Base-by-base conservation (phyloP, 129 eudicot genomes). In the Artemisia tridentata region DNA sequence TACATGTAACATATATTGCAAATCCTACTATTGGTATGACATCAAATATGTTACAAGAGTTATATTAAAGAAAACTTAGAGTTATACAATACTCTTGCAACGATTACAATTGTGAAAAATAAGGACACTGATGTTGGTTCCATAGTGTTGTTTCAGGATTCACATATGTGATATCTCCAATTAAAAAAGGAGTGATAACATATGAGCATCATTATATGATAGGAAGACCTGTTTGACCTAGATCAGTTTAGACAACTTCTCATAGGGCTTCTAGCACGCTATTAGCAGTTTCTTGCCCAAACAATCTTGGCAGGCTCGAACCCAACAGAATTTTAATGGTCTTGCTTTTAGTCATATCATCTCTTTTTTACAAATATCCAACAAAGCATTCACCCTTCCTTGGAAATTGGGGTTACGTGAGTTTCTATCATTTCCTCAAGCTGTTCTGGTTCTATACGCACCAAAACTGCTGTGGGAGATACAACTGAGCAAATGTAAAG, bases 281-380 rank as follows among this genome's bases (percentile, higher is more conserved):
- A 53, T 61, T 73, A 56, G 95, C 95, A 13, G 75, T 88, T 76
- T 87, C 98, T 73, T 82, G 68, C 68, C 96, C 98, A 69, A 89
- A 93, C 82, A 93, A 29, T 80, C 96, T 84, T 0, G 98, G 98
- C 63, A 89, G 78, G 67, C 76, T 89, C 34, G 90, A 85, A 7
- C 80, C 90, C 47, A 92, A 79, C 79, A 89, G 96, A 25, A 85
- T 83, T 83, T 93, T 95, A 75, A 93, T 87, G 43, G 88, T 85
- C 84, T 75, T 87, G 57, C 72, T 82, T 77, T 80, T 89, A 64
- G 80, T 76, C 56, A 85, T 65, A 7, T 65, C 67, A 73, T 92
- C 98, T 82, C 98, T 89, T 67, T 75, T 57, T 64, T 71, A 85
- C 91, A 89, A 41, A 49, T 20, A 46, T 87, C 92, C 67, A 89